Evolutionary conservation across 23 red algal genomes (phyloP).

Genomic region (Gracilaria domingensis): DNA sequence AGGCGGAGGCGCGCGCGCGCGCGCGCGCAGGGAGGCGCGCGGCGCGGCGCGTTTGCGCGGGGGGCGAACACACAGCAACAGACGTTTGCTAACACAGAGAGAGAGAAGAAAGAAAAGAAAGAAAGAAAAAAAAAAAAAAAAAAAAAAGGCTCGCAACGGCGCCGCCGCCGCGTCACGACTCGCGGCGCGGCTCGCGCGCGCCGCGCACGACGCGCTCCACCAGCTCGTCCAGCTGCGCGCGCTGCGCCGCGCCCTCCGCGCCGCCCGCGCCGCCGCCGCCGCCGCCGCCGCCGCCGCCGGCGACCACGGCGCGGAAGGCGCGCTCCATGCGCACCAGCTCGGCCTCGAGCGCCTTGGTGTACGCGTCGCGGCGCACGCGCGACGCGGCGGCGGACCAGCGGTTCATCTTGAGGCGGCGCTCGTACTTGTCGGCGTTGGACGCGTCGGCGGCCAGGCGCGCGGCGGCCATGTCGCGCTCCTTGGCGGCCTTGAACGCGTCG

Average conservation of each 20-base stretch:
- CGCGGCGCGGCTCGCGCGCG: too few species aligned
- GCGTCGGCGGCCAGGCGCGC: constrained; percentile 8
- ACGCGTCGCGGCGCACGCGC: constrained; percentile 67
- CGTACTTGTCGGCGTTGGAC: constrained; percentile 73
- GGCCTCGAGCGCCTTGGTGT: constrained; percentile 75
- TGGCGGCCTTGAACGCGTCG: constrained; percentile 57
- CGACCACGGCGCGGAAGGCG: not conserved
- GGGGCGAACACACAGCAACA: too few species aligned
- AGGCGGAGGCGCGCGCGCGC: too few species aligned
- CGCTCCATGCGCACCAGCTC: constrained; percentile 48
- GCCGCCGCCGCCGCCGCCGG: too few species aligned
- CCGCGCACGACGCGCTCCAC: too few species aligned
- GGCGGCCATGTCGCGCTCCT: not conserved
- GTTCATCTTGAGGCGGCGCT: constrained; percentile 71
- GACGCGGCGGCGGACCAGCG: constrained; percentile 60
- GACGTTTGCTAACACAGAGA: too few species aligned
- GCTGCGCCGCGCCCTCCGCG: not conserved
- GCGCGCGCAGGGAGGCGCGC: not conserved
- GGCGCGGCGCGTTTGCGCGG: constrained; percentile 2
- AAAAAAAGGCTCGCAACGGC: too few species aligned
- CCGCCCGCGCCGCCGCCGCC: not conserved
- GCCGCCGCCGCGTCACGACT: too few species aligned
- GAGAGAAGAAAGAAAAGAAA: too few species aligned
- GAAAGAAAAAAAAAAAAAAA: too few species aligned
- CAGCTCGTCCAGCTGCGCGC: constrained; percentile 1